Conservation (phyloP, 2,329 filamentous ascomycete species). For the Aspergillus transmontanensis region DNA sequence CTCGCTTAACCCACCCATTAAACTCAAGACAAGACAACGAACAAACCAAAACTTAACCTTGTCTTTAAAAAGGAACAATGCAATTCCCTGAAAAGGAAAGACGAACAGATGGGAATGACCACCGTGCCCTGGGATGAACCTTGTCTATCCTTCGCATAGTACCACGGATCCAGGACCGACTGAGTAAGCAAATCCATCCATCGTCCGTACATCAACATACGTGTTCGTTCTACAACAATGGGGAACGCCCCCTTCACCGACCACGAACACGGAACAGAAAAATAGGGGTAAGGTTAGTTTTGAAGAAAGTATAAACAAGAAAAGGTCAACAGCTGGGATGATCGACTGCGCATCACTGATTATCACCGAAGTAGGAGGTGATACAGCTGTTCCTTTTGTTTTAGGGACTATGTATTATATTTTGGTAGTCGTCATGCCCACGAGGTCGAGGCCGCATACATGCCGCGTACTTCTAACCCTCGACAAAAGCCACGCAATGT, state of each 20-base stretch:
- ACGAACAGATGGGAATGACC: background rate
- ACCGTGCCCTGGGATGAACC: background rate
- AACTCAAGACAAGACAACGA: background rate
- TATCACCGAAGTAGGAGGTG: background rate
- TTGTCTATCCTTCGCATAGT: background rate
- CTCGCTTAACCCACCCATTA: background rate
- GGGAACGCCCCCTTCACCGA: background rate
- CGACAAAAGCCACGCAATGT: constrained; percentile 2
- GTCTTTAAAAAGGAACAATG: constrained; percentile 1
- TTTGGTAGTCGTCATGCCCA: constrained; percentile 1
- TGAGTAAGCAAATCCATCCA: too few relatives aligned
- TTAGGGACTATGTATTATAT: background rate
- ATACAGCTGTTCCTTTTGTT: background rate
- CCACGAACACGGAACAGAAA: background rate
- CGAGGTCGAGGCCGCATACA: background rate
- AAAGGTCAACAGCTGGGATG: background rate
- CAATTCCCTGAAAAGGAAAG: constrained; percentile 7
- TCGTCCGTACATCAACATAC: background rate
- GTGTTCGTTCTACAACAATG: background rate
- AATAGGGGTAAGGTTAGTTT: background rate
- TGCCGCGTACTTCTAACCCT: background rate
- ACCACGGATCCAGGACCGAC: too few relatives aligned
- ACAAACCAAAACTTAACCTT: background rate
- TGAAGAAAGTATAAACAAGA: background rate
- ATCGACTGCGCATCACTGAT: constrained; percentile 3